A percentile compares a stretch with the other conserved stretches of the same genome.
Evolutionary conservation across 1,284 basidiomycete species (phyloP).

Genomic region (Austroboletus rostrupii): DNA sequence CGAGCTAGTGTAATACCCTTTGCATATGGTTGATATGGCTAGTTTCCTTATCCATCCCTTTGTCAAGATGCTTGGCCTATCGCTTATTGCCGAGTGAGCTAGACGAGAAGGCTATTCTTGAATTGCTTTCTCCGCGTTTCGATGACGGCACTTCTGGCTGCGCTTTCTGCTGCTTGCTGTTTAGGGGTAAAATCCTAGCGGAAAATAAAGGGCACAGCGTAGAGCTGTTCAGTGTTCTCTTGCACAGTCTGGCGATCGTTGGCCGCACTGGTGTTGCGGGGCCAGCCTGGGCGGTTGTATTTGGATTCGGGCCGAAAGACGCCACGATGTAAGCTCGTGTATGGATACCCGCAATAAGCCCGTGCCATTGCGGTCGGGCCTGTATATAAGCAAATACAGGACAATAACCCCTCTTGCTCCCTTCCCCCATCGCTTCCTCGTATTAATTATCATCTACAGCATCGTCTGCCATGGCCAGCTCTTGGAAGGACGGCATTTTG

Average conservation of each 20-base stretch:
- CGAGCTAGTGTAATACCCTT: conserved; percentile 30
- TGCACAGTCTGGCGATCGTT: neutral
- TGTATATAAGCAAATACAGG: conserved; percentile 26
- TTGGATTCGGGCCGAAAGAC: neutral
- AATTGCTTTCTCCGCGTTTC: no score
- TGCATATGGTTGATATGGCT: conserved; percentile 14
- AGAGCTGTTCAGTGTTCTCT: neutral
- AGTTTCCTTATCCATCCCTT: conserved; percentile 14
- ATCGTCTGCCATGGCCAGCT: conserved; percentile 46
- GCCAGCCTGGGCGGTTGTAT: neutral
- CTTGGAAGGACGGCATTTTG: conserved; percentile 72
- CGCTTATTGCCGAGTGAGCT: no score
- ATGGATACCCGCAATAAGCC: no score
- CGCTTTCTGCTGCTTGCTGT: no score
- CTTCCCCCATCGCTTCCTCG: conserved; percentile 7
- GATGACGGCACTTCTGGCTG: no score
- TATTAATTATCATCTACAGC: conserved; percentile 1
- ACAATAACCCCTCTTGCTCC: conserved; percentile 16
- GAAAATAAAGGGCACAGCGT: neutral
- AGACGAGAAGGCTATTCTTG: no score
- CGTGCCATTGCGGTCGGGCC: conserved; percentile 9
- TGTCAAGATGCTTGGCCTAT: neutral
- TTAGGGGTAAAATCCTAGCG: neutral
- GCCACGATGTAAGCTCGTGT: no score
- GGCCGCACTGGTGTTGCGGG: neutral